A percentile compares a stretch with the other conserved stretches of the same genome.
Conservation (phyloP, 306 rosid species). For the Pyrus bretschneideri region DNA sequence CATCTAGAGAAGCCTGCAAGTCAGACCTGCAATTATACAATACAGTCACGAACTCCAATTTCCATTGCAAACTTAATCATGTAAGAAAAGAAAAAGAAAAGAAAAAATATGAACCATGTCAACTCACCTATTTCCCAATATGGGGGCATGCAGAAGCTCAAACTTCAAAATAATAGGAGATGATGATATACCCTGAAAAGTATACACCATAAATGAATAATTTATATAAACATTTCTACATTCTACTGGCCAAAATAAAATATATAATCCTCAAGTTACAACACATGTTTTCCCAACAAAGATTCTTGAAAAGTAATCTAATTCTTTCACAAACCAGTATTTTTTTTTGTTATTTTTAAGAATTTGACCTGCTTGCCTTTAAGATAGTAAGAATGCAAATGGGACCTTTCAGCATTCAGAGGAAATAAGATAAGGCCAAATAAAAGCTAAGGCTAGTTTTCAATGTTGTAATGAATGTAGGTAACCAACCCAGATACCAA, state of each 20-base stretch:
- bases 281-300: not conserved
- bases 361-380: not conserved
- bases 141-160: constrained; percentile 81
- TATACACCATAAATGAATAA: constrained; percentile 15
- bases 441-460: not conserved
- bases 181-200: constrained; percentile 57
- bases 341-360: not conserved
- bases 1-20: constrained; percentile 44
- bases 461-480: not conserved
- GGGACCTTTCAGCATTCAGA: not conserved
- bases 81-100: not conserved
- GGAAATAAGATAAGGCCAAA: not conserved
- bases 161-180: constrained; percentile 78
- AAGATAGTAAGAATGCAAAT: not conserved
- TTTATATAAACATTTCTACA: not conserved
- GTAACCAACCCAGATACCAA: not conserved
- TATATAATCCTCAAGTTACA: not conserved
- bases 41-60: constrained; percentile 30
- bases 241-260: not conserved
- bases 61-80: constrained; percentile 12
- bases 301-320: not conserved
- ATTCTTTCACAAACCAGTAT: not conserved
- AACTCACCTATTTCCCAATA: constrained; percentile 58
- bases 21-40: constrained; percentile 43
- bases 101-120: constrained; percentile 3